These are phyloP conservation scores for Asterochloris erici DNA, from an alignment of 139 green algal genomes.

Conservation along the genomic window DNA sequence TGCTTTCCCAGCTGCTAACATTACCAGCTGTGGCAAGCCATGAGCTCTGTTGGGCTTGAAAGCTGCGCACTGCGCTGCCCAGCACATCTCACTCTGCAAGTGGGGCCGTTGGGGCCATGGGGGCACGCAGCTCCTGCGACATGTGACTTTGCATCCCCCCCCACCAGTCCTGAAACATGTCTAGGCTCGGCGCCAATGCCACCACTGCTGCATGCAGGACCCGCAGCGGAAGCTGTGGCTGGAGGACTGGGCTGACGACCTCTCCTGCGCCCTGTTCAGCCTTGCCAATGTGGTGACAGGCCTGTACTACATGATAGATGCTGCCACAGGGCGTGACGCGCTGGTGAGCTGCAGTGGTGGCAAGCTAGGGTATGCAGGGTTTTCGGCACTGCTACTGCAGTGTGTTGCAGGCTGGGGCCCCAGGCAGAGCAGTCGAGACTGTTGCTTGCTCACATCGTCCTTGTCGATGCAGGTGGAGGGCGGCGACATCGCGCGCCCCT, in stretches of 20 bases:
- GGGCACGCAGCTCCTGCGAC: too few relatives aligned
- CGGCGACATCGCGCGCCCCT: constrained; percentile 38
- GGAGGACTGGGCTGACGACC: constrained; percentile 35
- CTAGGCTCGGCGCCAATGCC: neutral
- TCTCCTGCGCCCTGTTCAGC: constrained; percentile 62
- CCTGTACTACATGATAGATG: constrained; percentile 66
- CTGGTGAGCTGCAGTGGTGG: neutral
- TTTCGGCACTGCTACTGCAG: too few relatives aligned
- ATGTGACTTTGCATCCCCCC: too few relatives aligned
- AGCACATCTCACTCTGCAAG: too few relatives aligned
- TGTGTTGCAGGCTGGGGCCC: too few relatives aligned
- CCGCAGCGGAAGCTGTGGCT: neutral
- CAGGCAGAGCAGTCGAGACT: too few relatives aligned
- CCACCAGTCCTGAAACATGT: too few relatives aligned
- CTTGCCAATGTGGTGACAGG: constrained; percentile 65
- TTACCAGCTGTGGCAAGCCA: too few relatives aligned
- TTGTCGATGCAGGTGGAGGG: constrained; percentile 44
- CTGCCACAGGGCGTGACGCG: constrained; percentile 32
- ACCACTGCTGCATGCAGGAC: neutral
- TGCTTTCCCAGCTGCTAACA: neutral
- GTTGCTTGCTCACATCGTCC: too few relatives aligned
- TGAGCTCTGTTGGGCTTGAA: too few relatives aligned
- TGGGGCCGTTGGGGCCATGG: too few relatives aligned
- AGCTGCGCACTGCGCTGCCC: too few relatives aligned
- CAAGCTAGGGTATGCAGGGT: neutral